Evolutionary conservation across 2,329 filamentous ascomycete species (phyloP), one percentile per base, ranked within the genome.

Genomic region (Helotiales sp.): DNA sequence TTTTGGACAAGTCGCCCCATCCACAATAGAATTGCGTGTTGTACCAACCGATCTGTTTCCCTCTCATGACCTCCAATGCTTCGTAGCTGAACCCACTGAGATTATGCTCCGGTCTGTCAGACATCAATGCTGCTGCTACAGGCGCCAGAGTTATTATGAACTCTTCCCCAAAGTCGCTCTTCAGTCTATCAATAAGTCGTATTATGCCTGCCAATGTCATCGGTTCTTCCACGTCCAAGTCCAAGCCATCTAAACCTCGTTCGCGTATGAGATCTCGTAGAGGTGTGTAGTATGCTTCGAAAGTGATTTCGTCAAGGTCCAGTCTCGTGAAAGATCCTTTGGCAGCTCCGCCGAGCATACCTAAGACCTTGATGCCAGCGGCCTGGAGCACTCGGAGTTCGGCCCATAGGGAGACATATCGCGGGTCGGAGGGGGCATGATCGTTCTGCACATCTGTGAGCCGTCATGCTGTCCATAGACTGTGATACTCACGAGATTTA

Each of bases 21-120:
- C 91, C 91, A 69, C 90, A 95, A 79, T 97, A 97, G 74, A 96
- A 96, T 70, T 97, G 93, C 5, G 88, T 81, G 70, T 96, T 96
- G 73, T 96, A 96, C 85, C 91, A 97, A 2, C 81, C 80, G 27
- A 96, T 89, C 42, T 87, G 81, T 15, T 73, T 73, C 0, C 87
- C 87, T 5, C 84, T 79, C 72, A 84, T 80, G 10, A 81, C 78
- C 70, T 96, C 91, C 2, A 97, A 80, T 10, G 85, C 78, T 44
- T 85, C 79, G 73, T 96, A 96, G 70, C 85, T 82, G 72, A 96
- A 96, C 0, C 92, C 93, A 58, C 88, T 92, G 2, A 96, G 79
- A 70, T 91, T 89, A 38, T 88, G 81, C 13, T 72, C 72, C 25
- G 86, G 74, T 10, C 81, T 74, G 29, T 72, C 71, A 24, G 70